Base-by-base conservation (phyloP, 2,329 filamentous ascomycete species). In the Cercospora sp. region DNA sequence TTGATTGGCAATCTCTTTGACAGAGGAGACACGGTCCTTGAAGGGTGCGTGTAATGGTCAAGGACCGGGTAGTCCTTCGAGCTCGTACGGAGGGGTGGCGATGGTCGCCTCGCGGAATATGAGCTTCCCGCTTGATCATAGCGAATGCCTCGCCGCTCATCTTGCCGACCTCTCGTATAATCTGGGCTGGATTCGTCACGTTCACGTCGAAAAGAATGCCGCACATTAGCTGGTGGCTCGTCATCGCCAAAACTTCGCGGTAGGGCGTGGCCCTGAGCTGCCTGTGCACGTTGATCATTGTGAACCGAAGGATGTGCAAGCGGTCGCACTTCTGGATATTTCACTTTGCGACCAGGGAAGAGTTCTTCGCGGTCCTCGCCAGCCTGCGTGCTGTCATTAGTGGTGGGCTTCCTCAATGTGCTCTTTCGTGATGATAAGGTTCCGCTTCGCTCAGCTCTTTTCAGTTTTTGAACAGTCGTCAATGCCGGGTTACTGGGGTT, bases 381-480 rank as follows among this genome's bases (percentile, higher is more conserved):
- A 18, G 33, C 62, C 62, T 64, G 62, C 33, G 48, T 16, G 20
- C 28, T 36, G 28, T 36, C 28, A 2, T 45, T 45, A 58, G 61
- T 16, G 18, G 13, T 58, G 4, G 7, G 28, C 10, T 9, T 48
- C 23, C 13, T 23, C 13, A n/a, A 23, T 2, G 5, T 45, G 6
- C 23, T 28, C 26, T 45, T 30, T 31, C 13, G 33, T 26, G 10
- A 58, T 40, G 18, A 30, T 33, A 20, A 42, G 12, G 9, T 28
- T 28, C 5, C 16, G 20, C 26, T 40, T 30, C 58, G 66, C 60
- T 91, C 89, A 91, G 89, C 86, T 91, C 89, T 91, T 91, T 91
- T 90, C 88, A 91, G 88, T 90, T 87, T 85, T 30, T 58, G 65
- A 23, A 30, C 55, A 36, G 66, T 73, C 73, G 66, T 75, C 75